These are phyloP conservation scores for Rhodotorula paludigena DNA, from an alignment of 768 basidiomycete species.

Conservation along the genomic window DNA sequence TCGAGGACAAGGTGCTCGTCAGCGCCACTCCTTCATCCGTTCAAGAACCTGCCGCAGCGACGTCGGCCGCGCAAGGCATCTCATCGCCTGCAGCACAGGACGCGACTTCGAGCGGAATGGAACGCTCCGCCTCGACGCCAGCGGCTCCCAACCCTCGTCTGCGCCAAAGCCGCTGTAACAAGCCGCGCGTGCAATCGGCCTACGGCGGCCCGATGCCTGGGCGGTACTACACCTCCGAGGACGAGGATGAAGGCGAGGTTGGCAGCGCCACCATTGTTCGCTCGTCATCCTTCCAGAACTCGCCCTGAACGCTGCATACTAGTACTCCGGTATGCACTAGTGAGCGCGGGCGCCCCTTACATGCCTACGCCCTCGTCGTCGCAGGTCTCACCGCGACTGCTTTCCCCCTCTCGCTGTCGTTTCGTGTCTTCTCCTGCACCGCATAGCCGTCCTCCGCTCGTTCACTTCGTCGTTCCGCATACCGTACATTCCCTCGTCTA, in stretches of 20 bases:
- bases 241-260: slow-evolving; percentile 13
- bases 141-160: neutral
- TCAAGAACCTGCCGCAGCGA: too few relatives aligned
- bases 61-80: too few relatives aligned
- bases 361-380: too few relatives aligned
- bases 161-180: neutral
- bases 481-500: too few relatives aligned
- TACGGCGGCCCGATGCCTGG: slow-evolving; percentile 18
- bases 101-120: neutral
- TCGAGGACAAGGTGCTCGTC: neutral
- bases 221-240: slow-evolving; percentile 9
- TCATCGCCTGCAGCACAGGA: neutral
- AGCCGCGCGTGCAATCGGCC: slow-evolving; percentile 8
- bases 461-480: too few relatives aligned
- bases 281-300: neutral
- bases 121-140: slow-evolving; percentile 17
- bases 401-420: too few relatives aligned
- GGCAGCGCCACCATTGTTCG: slow-evolving; percentile 20
- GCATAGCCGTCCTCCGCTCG: too few relatives aligned
- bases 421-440: too few relatives aligned
- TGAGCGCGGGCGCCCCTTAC: too few relatives aligned
- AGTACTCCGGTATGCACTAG: too few relatives aligned
- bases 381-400: too few relatives aligned
- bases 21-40: neutral
- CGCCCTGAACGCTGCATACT: neutral